Evolutionary conservation across 306 rosid species (phyloP).

Genomic region (Fragaria ananassa): DNA sequence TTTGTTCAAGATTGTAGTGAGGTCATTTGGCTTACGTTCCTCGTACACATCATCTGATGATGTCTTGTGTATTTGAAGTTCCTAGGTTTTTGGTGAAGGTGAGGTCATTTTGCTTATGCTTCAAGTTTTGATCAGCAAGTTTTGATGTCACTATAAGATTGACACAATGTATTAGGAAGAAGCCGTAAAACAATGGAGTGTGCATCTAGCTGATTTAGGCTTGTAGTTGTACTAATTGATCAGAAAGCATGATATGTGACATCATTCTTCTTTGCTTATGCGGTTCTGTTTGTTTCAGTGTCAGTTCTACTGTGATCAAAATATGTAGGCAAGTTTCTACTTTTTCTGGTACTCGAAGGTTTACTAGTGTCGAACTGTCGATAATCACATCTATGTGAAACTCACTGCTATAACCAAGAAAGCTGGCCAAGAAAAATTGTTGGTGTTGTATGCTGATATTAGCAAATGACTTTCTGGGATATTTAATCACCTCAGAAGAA

Average conservation of each 20-base stretch:
- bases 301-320: background rate
- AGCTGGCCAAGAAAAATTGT: background rate
- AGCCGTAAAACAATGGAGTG: background rate
- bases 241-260: background rate
- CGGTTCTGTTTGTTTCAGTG: background rate
- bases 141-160: background rate
- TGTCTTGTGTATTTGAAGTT: background rate
- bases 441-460: background rate
- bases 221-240: background rate
- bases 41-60: background rate
- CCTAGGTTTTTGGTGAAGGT: background rate
- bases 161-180: background rate
- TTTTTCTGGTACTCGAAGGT: background rate
- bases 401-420: background rate
- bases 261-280: background rate
- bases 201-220: background rate
- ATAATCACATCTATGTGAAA: background rate
- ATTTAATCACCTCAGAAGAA: background rate
- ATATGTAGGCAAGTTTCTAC: background rate
- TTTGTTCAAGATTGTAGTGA: conserved; percentile 4
- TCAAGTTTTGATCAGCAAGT: background rate
- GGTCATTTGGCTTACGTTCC: background rate
- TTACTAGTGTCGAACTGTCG: background rate
- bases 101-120: conserved; percentile 10
- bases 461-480: background rate